Evolutionary conservation across 495 filamentous ascomycete species (phyloP).

Genomic region (Neurospora pannonica): DNA sequence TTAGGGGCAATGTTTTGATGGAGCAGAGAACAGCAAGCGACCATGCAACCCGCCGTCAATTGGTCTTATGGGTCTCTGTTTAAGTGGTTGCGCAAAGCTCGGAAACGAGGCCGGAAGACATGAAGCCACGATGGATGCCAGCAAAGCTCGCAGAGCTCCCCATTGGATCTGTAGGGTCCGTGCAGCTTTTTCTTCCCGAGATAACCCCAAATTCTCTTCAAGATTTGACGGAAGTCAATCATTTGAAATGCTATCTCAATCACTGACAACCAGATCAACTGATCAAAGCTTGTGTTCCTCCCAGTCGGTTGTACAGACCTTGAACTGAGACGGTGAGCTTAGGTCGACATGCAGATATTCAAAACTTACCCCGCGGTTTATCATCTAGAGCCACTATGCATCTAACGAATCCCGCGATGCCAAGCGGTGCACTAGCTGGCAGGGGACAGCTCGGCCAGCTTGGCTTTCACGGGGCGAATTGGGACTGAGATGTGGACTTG

Average conservation of each 20-base stretch:
- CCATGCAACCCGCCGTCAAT: not conserved
- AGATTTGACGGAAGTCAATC: not conserved
- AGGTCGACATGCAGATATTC: not conserved
- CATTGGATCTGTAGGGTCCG: not conserved
- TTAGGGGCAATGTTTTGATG: not conserved
- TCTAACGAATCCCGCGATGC: not conserved
- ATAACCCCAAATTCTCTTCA: not conserved
- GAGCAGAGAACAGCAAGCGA: not conserved
- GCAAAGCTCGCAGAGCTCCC: not conserved
- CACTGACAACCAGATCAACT: not conserved
- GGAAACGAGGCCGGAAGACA: slow-evolving; percentile 1
- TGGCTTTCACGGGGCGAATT: not conserved
- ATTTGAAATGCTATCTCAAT: not conserved
- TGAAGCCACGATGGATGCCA: not conserved
- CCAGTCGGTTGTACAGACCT: not conserved
- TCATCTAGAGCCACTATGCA: not conserved
- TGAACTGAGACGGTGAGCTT: not conserved
- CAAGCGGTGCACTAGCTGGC: not conserved
- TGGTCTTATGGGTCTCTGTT: not conserved
- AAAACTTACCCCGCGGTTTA: not conserved
- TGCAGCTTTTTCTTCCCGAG: not conserved
- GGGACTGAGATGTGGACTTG: not conserved
- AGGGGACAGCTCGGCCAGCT: not conserved
- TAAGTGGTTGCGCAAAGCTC: not conserved
- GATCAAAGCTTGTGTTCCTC: not conserved